A percentile compares a stretch with the other conserved stretches of the same genome.
Conservation (phyloP, 306 rosid species). For the Pyrus betulifolia region DNA sequence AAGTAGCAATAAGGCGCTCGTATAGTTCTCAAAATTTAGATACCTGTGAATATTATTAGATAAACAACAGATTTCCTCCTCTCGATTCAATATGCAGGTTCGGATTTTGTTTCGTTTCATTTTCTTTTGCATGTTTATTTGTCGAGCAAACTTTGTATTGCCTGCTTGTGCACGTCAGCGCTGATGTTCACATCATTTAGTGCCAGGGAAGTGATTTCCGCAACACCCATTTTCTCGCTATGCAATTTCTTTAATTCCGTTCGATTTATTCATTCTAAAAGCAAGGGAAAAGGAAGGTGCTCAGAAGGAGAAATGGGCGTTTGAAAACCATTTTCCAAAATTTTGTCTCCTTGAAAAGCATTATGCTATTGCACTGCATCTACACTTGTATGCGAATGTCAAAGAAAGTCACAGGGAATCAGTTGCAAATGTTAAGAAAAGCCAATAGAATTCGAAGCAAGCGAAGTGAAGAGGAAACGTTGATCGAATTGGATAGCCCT, state of each 20-base stretch:
- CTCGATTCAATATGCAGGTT: not conserved
- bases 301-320: too few relatives aligned
- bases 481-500: not conserved
- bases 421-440: not conserved
- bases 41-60: conserved; percentile 16
- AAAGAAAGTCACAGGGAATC: too few relatives aligned
- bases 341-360: not conserved
- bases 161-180: not conserved
- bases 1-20: not conserved
- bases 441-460: not conserved
- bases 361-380: not conserved
- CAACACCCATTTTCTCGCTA: not conserved
- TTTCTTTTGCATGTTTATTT: not conserved
- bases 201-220: not conserved
- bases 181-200: not conserved
- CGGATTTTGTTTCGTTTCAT: not conserved
- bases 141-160: not conserved
- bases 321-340: not conserved
- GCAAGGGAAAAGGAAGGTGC: too few relatives aligned
- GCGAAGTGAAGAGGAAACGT: not conserved
- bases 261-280: too few relatives aligned
- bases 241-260: not conserved
- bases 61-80: not conserved
- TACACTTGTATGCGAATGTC: too few relatives aligned
- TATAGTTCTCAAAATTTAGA: not conserved